These are phyloP conservation scores for Anethum foeniculum DNA, from an alignment of 140 eudicot genomes.

Conservation along the genomic window DNA sequence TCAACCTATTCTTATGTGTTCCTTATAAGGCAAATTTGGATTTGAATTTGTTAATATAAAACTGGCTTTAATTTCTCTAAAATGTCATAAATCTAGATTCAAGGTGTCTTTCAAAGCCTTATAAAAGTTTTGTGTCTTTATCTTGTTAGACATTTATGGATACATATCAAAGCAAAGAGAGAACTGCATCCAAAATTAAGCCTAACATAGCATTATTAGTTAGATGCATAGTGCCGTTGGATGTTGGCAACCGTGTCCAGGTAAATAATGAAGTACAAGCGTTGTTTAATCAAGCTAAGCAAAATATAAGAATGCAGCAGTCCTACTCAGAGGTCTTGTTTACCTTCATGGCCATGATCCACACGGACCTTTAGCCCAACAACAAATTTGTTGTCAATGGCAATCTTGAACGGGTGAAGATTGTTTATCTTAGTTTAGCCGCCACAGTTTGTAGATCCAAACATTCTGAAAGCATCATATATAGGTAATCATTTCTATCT, in stretches of 20 bases:
- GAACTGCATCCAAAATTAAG: conserved; percentile 17
- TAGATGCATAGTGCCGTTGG: no score
- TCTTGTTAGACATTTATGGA: background rate
- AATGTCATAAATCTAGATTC: background rate
- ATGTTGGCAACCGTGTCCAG: no score
- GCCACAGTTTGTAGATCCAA: no score
- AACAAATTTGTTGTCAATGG: no score
- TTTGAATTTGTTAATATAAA: background rate
- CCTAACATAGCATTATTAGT: no score
- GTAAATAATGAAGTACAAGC: no score
- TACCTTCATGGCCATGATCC: conserved; percentile 44
- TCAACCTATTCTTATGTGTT: background rate
- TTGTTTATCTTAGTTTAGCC: no score
- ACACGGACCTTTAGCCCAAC: conserved; percentile 29
- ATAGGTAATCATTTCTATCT: no score
- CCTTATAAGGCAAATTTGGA: background rate
- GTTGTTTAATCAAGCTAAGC: no score
- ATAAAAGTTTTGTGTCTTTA: background rate
- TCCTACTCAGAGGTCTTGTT: conserved; percentile 26
- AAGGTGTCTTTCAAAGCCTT: background rate
- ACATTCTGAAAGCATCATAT: no score
- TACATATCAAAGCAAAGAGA: conserved; percentile 33
- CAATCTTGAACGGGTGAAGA: no score
- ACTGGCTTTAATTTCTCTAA: background rate
- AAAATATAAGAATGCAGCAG: no score